These are phyloP conservation scores for Hypoxylon sp. DNA, from an alignment of 2,329 filamentous ascomycete genomes.

Conservation along the genomic window DNA sequence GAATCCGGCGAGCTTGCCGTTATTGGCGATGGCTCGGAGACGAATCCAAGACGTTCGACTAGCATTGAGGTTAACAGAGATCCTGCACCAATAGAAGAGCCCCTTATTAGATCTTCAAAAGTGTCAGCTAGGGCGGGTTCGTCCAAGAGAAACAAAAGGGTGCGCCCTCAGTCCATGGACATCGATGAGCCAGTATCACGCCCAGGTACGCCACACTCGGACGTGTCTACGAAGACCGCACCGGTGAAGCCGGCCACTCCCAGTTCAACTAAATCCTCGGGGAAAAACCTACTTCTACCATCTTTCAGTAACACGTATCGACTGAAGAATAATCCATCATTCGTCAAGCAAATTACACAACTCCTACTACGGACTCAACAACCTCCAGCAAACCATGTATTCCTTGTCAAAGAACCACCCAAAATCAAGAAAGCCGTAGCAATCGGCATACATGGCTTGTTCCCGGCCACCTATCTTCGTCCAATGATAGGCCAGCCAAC, in stretches of 20 bases:
- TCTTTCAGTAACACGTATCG: conserved; percentile 76
- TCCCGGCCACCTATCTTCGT: conserved; percentile 87
- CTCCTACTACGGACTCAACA: conserved; percentile 68
- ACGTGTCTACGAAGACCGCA: conserved; percentile 44
- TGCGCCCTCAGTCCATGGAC: conserved; percentile 62
- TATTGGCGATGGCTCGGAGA: conserved; percentile 67
- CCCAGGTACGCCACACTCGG: conserved; percentile 52
- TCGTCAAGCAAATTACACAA: conserved; percentile 74
- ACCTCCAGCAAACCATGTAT: conserved; percentile 75
- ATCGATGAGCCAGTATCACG: conserved; percentile 55
- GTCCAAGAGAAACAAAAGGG: conserved; percentile 59
- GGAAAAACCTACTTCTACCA: conserved; percentile 75
- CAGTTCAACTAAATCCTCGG: conserved; percentile 53
- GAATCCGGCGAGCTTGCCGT: conserved; percentile 68
- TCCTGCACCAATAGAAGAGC: conserved; percentile 50
- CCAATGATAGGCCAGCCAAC: conserved; percentile 94
- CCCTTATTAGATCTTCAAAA: conserved; percentile 47
- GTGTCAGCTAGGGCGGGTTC: conserved; percentile 44
- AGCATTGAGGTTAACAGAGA: conserved; percentile 57
- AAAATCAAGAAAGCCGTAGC: conserved; percentile 87
- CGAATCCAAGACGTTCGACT: conserved; percentile 62
- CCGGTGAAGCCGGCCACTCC: conserved; percentile 49
- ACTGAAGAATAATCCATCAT: conserved; percentile 74
- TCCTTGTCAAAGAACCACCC: conserved; percentile 73
- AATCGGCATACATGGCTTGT: conserved; percentile 94